Conservation (phyloP, 768 basidiomycete species). For the Zangia roseola region DNA sequence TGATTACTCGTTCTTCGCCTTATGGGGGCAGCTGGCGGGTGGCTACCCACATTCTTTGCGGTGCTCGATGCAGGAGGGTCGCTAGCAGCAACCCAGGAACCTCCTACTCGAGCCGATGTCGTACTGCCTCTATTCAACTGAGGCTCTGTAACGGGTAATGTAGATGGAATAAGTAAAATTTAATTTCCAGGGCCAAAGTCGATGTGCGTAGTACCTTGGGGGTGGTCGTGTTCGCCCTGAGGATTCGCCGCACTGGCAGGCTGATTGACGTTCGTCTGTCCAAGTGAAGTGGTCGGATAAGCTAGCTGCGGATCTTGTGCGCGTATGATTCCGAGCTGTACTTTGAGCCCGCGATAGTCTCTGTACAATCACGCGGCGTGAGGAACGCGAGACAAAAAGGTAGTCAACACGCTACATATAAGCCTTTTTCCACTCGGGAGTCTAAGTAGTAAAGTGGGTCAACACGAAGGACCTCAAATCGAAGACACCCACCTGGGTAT, state of each 20-base stretch:
- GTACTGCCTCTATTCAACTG: not conserved
- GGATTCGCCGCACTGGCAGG: not conserved
- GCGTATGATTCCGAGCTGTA: constrained; percentile 57
- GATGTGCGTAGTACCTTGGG: not conserved
- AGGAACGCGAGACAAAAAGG: not conserved
- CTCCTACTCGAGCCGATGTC: not conserved
- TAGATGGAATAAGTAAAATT: not conserved
- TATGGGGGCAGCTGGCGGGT: not conserved
- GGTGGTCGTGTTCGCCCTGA: not conserved
- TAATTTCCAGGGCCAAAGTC: not conserved
- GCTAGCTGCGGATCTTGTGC: constrained; percentile 27
- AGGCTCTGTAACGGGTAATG: not conserved
- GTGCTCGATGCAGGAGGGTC: not conserved
- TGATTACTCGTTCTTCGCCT: not conserved
- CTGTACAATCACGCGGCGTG: constrained; percentile 33
- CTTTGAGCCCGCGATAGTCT: constrained; percentile 77
- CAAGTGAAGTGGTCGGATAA: not conserved
- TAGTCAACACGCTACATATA: constrained; percentile 19
- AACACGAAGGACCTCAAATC: not conserved
- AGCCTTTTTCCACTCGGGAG: constrained; percentile 53
- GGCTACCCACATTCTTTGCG: not conserved
- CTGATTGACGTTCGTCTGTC: not conserved
- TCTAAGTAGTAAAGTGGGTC: constrained; percentile 36
- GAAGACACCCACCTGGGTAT: constrained; percentile 52
- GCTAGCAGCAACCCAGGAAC: not conserved